These are phyloP conservation scores for Epicoccum nigrum DNA, from an alignment of 2,329 filamentous ascomycete species.

Conservation along the genomic window DNA sequence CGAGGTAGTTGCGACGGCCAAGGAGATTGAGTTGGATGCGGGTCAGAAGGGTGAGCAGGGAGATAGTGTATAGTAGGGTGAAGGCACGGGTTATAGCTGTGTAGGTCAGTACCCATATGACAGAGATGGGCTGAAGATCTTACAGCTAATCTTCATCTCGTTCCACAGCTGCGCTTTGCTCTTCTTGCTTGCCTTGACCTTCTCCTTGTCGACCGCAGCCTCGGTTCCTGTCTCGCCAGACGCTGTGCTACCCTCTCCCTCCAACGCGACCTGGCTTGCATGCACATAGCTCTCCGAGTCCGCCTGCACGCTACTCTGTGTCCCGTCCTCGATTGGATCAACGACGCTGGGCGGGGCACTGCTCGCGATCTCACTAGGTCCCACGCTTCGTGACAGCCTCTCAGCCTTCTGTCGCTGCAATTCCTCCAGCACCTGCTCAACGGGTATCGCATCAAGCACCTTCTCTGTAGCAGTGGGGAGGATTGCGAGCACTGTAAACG, in stretches of 20 bases:
- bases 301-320: conserved; percentile 78
- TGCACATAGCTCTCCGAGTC: conserved; percentile 75
- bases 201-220: conserved; percentile 53
- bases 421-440: conserved; percentile 90
- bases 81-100: conserved; percentile 88
- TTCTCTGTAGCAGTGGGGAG: conserved; percentile 90
- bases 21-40: conserved; percentile 96
- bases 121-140: conserved; percentile 44
- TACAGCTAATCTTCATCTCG: conserved; percentile 94
- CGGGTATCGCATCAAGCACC: conserved; percentile 84
- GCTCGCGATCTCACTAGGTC: conserved; percentile 62
- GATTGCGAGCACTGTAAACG: conserved; percentile 94
- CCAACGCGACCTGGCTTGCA: conserved; percentile 70
- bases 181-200: conserved; percentile 67
- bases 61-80: conserved; percentile 89
- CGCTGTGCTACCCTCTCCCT: conserved; percentile 54
- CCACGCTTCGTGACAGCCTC: conserved; percentile 65
- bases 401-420: conserved; percentile 91
- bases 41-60: conserved; percentile 87
- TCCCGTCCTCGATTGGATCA: conserved; percentile 71
- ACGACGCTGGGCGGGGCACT: conserved; percentile 71
- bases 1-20: conserved; percentile 92
- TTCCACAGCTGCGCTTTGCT: conserved; percentile 96
- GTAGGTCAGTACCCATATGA: conserved; percentile 16
- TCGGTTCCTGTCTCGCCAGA: conserved; percentile 46